These are phyloP conservation scores for Phytopythium aichiense DNA, from an alignment of 352 stramenopile species.

Conservation along the genomic window DNA sequence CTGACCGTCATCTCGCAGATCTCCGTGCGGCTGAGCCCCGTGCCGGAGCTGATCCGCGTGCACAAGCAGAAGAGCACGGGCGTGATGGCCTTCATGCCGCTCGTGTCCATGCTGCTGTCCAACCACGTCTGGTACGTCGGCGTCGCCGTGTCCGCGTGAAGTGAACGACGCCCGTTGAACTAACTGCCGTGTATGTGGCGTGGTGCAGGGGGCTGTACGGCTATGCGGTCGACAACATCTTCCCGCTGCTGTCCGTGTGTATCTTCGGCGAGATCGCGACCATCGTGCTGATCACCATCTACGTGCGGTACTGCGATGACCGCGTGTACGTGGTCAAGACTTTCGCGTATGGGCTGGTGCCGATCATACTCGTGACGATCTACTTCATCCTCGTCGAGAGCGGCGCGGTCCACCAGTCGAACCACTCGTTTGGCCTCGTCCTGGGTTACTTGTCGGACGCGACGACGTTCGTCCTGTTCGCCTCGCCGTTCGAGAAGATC, in stretches of 20 bases:
- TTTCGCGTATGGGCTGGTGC: slow-evolving; percentile 8
- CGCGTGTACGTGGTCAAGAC: slow-evolving; percentile 12
- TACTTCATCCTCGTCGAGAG: slow-evolving; percentile 8
- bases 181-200: not conserved
- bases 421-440: slow-evolving; percentile 14
- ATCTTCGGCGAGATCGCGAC: slow-evolving; percentile 8
- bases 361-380: slow-evolving; percentile 11
- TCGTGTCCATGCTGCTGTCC: slow-evolving; percentile 26
- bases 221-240: slow-evolving; percentile 12
- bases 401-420: slow-evolving; percentile 7
- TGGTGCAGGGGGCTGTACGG: slow-evolving; percentile 22
- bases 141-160: too few relatives aligned
- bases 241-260: slow-evolving; percentile 13
- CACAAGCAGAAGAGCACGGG: slow-evolving; percentile 22
- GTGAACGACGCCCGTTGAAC: not conserved
- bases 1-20: slow-evolving; percentile 19
- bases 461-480: slow-evolving; percentile 21
- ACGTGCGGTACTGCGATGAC: slow-evolving; percentile 19
- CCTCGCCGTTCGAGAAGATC: slow-evolving; percentile 26
- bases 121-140: slow-evolving; percentile 18
- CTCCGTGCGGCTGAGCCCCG: slow-evolving; percentile 17
- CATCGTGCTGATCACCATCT: slow-evolving; percentile 11
- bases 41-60: slow-evolving; percentile 15
- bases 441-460: slow-evolving; percentile 14
- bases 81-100: slow-evolving; percentile 18